Conservation (phyloP, 1,284 basidiomycete genomes). For the Thelephora terrestris region DNA sequence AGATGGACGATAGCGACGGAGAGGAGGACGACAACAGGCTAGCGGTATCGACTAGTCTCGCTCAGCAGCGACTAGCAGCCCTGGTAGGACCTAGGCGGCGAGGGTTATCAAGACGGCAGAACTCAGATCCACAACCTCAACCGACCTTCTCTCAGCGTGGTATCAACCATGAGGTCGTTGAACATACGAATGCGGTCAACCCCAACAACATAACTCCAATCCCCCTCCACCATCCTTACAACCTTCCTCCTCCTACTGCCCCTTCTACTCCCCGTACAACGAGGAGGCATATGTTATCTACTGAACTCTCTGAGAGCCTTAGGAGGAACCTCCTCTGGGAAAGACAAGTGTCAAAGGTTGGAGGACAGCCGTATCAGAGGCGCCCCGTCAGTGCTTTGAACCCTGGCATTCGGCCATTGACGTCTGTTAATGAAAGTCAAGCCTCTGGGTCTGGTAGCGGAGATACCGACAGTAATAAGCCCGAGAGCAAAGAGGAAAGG, state of each 20-base stretch:
- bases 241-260: constrained; percentile 53
- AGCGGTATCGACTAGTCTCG: constrained; percentile 49
- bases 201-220: constrained; percentile 36
- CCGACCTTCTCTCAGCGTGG: not conserved
- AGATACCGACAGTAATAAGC: constrained; percentile 8
- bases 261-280: constrained; percentile 82
- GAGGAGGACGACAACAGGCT: constrained; percentile 42
- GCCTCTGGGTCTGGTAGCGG: constrained; percentile 20
- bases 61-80: constrained; percentile 48
- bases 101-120: constrained; percentile 6
- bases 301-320: constrained; percentile 80
- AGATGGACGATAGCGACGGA: constrained; percentile 55
- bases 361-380: constrained; percentile 4
- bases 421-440: constrained; percentile 22
- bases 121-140: constrained; percentile 16
- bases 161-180: not conserved
- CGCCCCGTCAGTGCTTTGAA: constrained; percentile 23
- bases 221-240: constrained; percentile 61
- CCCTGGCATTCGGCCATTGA: constrained; percentile 32
- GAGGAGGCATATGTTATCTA: constrained; percentile 72
- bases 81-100: constrained; percentile 31
- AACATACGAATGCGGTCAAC: constrained; percentile 8
- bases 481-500: constrained; percentile 28
- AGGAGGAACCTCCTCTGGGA: constrained; percentile 82
- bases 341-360: constrained; percentile 52